Evolutionary conservation across 768 basidiomycete genomes (phyloP), one percentile per base, ranked within the genome.

Genomic region (Tephrocybe sp.): DNA sequence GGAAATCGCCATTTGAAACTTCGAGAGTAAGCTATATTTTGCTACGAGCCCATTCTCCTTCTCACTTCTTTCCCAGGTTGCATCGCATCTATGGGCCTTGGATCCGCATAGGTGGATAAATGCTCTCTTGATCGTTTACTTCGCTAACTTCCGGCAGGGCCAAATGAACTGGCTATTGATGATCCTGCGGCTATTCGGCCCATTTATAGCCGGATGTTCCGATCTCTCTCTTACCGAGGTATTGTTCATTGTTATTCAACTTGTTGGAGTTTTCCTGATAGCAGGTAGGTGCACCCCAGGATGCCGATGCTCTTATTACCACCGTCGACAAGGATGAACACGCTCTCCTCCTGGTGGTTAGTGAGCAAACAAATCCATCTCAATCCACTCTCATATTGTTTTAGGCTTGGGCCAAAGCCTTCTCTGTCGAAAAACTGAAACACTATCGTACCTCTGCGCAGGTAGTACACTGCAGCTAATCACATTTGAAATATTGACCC

Each of bases 81-180:
- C 69, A 70, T 54, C 36, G 57, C 55, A 24, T 19, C 26, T 69
- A 70, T 44, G 70, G 69, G 5, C 22, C 63, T 11, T 63, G 68
- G 45, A 55, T 72, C 37, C 62, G 71, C 16, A 62, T 64, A 22
- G 68, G 68, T 71, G 47, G 2, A 55, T 44, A 42, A 15, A 18
- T 36, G 15, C 22, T 31, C 18, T n/a, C 36, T 22, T 24, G 5
- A 8, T 36, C 11, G 11, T 13, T 24, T 12, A 31, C 16, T 48
- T 12, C 31, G 24, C n/a, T 30, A 31, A 18, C 25, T 36, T 38
- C 18, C 12, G 44, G 38, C 47, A 73, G 70, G 72, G 11, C 72
- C 72, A 27, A 71, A 72, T 27, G 70, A 72, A 46, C 47, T 72
- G 6, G 70, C 70, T 25, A 48, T 73, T 18, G 53, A 62, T 49